Base-by-base conservation (phyloP, 1,284 basidiomycete genomes). In the Fomitopsis palustris region DNA sequence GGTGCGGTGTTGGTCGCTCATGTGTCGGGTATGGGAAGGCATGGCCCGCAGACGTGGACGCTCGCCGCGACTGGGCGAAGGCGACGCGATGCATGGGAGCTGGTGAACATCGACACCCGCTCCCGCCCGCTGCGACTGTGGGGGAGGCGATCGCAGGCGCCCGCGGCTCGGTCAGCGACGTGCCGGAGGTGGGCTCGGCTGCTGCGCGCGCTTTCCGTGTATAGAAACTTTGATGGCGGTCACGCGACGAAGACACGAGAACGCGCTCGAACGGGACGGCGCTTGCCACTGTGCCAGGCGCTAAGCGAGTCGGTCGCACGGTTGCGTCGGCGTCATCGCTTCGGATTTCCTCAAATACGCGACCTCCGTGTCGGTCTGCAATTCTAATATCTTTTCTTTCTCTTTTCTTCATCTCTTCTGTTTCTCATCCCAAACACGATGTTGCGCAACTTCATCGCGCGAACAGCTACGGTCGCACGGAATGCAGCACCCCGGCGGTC, bases 1-100 rank as follows among this genome's bases (percentile, higher is more conserved):
- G 77, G 66, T 81, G 71, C 0, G 82, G 80, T 4, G 79, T 77
- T 10, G 81, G 80, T 52, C 74, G 73, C 0, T 71, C 56, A 57
- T 76, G 68, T 10, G 61, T 63, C 1, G 81, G 82, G 54, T 79
- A 83, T 0, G 78, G 75, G 55, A 73, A 75, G 7, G 49, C 21
- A 16, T 43, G 41, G 51, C 37, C 49, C 1, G 49, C 51, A 25
- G 54, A 55, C 14, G 55, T 29, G n/a, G 59, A 56, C 6, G 59
- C 59, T 25, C 33, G 43, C n/a, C 59, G 59, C 17, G 41, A 42
- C 35, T 56, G 59, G 19, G 33, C 43, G 45, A 57, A 29, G 31
- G 33, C 33, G 25, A 31, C 31, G 33, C 49, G 49, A 12, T 52
- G 49, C 49, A 52, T 52, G 49, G 25, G 33, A 3, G 31, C 7